Percentiles rank a stretch among this genome's conserved stretches.
Conservation (phyloP, 1,284 basidiomycete species). For the Schizophyllum commune region DNA sequence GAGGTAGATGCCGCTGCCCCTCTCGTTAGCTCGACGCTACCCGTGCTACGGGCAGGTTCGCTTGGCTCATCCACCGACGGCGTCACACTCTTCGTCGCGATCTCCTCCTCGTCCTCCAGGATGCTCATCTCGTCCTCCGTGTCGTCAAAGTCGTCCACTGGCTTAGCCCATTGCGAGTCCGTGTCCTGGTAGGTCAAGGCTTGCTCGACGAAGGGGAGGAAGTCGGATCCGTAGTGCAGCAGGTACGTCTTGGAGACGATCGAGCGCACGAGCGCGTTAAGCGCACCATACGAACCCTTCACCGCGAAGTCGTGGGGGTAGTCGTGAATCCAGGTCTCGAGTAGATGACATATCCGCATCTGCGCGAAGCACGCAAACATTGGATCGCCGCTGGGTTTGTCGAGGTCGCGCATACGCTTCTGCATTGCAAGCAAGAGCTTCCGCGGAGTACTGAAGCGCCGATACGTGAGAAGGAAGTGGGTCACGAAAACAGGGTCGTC, state of each 20-base stretch:
- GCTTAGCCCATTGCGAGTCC: constrained; percentile 64
- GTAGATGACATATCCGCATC: constrained; percentile 75
- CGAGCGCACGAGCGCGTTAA: constrained; percentile 67
- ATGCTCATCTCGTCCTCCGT: not conserved
- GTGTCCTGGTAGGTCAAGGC: constrained; percentile 53
- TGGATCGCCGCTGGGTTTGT: constrained; percentile 63
- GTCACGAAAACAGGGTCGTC: constrained; percentile 71
- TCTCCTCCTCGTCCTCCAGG: constrained; percentile 25
- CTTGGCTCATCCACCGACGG: constrained; percentile 6
- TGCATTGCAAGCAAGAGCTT: constrained; percentile 76
- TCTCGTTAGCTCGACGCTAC: constrained; percentile 9
- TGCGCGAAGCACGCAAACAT: constrained; percentile 80
- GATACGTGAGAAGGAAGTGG: constrained; percentile 74
- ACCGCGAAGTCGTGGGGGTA: constrained; percentile 75
- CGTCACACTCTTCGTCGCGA: constrained; percentile 15
- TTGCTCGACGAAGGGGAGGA: constrained; percentile 67
- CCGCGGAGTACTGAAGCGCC: constrained; percentile 69
- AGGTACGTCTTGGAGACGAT: constrained; percentile 71
- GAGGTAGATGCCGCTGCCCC: constrained; percentile 3
- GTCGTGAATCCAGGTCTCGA: constrained; percentile 66
- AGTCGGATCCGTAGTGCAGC: constrained; percentile 73
- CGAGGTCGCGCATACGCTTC: constrained; percentile 70
- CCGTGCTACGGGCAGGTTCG: constrained; percentile 8
- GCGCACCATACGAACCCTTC: constrained; percentile 59
- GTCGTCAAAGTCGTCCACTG: constrained; percentile 34